These are phyloP conservation scores for Rhodotorula sphaerocarpa DNA, from an alignment of 768 basidiomycete species.

Conservation along the genomic window DNA sequence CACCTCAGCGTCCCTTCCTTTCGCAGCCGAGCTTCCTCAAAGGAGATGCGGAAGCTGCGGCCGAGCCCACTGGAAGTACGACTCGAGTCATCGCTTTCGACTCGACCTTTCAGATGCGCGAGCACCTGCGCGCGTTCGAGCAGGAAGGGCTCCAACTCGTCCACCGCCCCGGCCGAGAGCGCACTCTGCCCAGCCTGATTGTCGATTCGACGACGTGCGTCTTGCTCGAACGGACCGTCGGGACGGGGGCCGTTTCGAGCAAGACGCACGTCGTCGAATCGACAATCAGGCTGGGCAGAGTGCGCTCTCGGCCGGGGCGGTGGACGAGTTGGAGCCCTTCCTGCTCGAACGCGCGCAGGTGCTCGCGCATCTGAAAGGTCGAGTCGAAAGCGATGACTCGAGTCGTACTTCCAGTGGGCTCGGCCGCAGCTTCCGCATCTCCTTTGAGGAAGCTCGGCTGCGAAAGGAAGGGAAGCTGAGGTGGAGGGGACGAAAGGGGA, in stretches of 20 bases:
- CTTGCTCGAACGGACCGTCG: no score
- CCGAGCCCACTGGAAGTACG: no score
- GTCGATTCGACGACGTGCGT: background rate
- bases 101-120: background rate
- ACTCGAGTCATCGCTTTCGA: background rate
- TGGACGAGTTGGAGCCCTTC: background rate
- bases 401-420: no score
- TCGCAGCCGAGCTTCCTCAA: no score
- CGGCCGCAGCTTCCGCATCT: no score
- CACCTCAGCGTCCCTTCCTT: no score
- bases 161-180: background rate
- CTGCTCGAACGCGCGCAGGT: background rate
- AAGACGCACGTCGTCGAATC: background rate
- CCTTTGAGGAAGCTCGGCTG: no score
- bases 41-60: no score
- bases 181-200: slow-evolving; percentile 4
- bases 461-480: no score
- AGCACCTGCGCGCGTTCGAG: background rate
- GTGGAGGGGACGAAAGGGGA: no score
- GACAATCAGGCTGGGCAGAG: slow-evolving; percentile 10
- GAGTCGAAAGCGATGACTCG: background rate
- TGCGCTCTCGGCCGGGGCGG: background rate
- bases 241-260: no score
- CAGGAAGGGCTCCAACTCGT: background rate
- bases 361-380: background rate